Conservation (phyloP, 345 rosid species). For the Moringa oleifera region DNA sequence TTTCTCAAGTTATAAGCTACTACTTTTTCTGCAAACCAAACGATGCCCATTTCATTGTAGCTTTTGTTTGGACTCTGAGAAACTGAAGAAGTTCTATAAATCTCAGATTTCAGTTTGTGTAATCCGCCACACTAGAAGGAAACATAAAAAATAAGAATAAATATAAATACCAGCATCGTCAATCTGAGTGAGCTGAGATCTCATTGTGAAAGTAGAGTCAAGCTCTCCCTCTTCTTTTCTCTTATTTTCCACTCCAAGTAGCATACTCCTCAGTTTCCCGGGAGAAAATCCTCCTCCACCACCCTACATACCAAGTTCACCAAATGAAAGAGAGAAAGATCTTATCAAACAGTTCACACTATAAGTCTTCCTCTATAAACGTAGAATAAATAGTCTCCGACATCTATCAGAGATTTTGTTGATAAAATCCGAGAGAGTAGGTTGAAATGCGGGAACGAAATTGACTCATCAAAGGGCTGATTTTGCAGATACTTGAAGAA, state of each 20-base stretch:
- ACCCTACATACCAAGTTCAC: slow-evolving; percentile 20
- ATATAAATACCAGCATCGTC: slow-evolving; percentile 42
- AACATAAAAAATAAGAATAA: slow-evolving; percentile 1
- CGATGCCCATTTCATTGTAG: too few relatives aligned
- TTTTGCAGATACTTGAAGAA: too few relatives aligned
- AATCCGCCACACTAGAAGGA: background rate
- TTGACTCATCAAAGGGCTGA: background rate
- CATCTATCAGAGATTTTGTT: background rate
- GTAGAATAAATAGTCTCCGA: background rate
- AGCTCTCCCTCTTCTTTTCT: slow-evolving; percentile 46
- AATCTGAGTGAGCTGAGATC: slow-evolving; percentile 44
- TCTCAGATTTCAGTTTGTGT: too few relatives aligned
- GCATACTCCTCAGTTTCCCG: slow-evolving; percentile 64
- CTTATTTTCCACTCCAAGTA: slow-evolving; percentile 61
- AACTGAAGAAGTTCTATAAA: too few relatives aligned
- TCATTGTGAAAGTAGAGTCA: slow-evolving; percentile 40
- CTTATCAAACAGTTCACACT: slow-evolving; percentile 10
- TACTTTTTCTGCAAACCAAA: too few relatives aligned
- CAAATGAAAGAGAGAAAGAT: background rate
- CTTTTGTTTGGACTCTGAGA: too few relatives aligned
- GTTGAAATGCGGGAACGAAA: slow-evolving; percentile 9
- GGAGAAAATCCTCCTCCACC: slow-evolving; percentile 72
- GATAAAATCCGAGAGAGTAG: background rate
- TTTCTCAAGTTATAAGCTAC: too few relatives aligned
- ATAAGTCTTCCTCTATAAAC: background rate